Conservation (phyloP, 208 protist genomes). For the Phytomonas serpens region DNA sequence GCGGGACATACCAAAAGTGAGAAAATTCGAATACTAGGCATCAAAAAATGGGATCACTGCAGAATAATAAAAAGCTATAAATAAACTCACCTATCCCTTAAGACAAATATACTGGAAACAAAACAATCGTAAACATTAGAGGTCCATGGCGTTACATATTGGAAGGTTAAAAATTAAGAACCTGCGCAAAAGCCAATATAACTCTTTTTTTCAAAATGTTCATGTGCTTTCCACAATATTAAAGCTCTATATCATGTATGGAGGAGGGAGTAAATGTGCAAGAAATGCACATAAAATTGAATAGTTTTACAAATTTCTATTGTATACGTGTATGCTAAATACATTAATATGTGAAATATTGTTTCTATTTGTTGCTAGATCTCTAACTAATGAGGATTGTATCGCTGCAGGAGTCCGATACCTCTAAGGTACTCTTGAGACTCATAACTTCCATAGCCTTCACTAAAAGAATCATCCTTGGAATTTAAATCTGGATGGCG, state of each 20-base stretch:
- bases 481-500: not conserved
- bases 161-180: constrained; percentile 1
- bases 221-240: not conserved
- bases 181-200: constrained; percentile 1
- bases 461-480: constrained; percentile 72
- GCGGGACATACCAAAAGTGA: constrained; percentile 4
- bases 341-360: not conserved
- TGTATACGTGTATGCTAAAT: not conserved
- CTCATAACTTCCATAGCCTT: constrained; percentile 85
- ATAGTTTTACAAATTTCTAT: constrained; percentile 4
- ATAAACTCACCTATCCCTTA: not conserved
- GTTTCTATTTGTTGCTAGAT: not conserved
- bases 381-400: not conserved
- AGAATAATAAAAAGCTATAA: constrained; percentile 1
- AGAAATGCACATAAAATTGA: not conserved
- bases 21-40: constrained; percentile 1
- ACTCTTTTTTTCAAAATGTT: constrained; percentile 1
- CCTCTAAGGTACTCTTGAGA: constrained; percentile 75
- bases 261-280: not conserved
- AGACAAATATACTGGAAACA: not conserved
- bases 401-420: constrained; percentile 43
- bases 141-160: not conserved
- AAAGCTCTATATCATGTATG: not conserved
- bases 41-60: constrained; percentile 5
- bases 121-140: not conserved